A percentile compares a stretch with the other conserved stretches of the same genome.
Evolutionary conservation across 2,329 filamentous ascomycete genomes (phyloP).

Genomic region (Stagonosporopsis rhizophila): DNA sequence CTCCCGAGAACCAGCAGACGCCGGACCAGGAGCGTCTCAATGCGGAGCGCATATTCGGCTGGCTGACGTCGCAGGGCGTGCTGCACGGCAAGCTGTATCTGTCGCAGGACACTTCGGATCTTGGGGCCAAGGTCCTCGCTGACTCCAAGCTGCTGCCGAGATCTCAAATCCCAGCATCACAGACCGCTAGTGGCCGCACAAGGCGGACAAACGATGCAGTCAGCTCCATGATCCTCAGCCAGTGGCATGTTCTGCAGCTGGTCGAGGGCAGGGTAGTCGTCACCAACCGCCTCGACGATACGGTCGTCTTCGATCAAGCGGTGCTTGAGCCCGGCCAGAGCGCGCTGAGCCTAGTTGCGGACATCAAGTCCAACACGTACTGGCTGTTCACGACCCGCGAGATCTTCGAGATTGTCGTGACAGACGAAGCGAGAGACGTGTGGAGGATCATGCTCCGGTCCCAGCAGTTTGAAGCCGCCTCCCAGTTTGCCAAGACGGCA

Average conservation of each 20-base stretch:
- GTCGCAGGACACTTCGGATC: conserved; percentile 64
- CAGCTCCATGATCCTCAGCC: conserved; percentile 81
- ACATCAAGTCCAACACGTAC: conserved; percentile 94
- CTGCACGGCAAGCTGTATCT: conserved; percentile 82
- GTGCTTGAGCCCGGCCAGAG: conserved; percentile 82
- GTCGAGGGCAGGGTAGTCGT: conserved; percentile 84
- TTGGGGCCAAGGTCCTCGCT: conserved; percentile 77
- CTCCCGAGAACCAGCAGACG: conserved; percentile 71
- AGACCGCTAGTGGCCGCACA: conserved; percentile 69
- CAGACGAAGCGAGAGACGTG: conserved; percentile 88
- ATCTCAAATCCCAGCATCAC: conserved; percentile 73
- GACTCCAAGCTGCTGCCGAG: conserved; percentile 79
- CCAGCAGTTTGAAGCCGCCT: conserved; percentile 86
- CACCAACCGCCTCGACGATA: conserved; percentile 84
- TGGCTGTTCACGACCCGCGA: conserved; percentile 93
- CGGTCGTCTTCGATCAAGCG: conserved; percentile 84
- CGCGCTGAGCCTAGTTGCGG: conserved; percentile 83
- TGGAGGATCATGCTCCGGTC: conserved; percentile 92
- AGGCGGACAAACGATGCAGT: conserved; percentile 75
- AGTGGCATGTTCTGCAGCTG: conserved; percentile 89
- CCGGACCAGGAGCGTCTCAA: conserved; percentile 59
- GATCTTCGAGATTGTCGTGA: conserved; percentile 91
- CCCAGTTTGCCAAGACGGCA: conserved; percentile 81
- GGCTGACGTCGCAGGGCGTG: conserved; percentile 86
- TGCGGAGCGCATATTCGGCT: conserved; percentile 81